phyloP scores from a whole-genome alignment of 2,329 filamentous ascomycete species.

The Purpureocillium takamizusanense region DNA sequence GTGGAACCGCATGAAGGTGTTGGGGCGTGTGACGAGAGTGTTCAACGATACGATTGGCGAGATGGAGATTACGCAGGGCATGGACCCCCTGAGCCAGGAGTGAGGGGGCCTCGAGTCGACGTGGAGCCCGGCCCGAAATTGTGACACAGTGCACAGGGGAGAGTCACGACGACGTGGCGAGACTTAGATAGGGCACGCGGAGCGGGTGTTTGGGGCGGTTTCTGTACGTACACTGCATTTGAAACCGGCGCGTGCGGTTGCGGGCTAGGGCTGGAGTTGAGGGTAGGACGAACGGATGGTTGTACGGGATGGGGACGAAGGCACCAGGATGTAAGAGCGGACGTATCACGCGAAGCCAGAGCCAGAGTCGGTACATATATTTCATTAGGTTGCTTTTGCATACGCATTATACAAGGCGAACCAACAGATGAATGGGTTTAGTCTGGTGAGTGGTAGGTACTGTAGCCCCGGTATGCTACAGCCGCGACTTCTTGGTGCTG shows the following conservation, averaged over 20 bases:
- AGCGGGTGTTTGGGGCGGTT: too few species aligned
- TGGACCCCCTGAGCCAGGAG: slow-evolving; percentile 34
- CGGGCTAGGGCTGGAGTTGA: neutral
- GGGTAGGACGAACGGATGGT: too few species aligned
- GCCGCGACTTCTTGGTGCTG: slow-evolving; percentile 41
- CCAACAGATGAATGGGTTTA: too few species aligned
- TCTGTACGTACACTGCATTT: too few species aligned
- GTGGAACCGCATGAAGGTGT: slow-evolving; percentile 74
- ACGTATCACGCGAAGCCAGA: neutral
- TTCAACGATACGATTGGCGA: slow-evolving; percentile 71
- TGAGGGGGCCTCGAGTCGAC: neutral
- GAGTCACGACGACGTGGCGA: too few species aligned
- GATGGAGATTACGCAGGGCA: slow-evolving; percentile 47
- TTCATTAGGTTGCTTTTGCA: neutral
- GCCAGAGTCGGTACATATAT: neutral
- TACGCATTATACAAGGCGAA: neutral
- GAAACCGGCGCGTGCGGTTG: too few species aligned
- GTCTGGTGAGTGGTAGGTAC: too few species aligned
- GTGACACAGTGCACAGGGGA: neutral
- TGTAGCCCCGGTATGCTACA: slow-evolving; percentile 23
- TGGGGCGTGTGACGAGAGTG: slow-evolving; percentile 50
- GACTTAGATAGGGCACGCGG: too few species aligned
- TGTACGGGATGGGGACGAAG: slow-evolving; percentile 2
- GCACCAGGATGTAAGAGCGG: slow-evolving; percentile 1
- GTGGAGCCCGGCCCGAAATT: neutral